Evolutionary conservation across 148 eudicot species (phyloP).

Genomic region (Amaranthus hypochondriacus): DNA sequence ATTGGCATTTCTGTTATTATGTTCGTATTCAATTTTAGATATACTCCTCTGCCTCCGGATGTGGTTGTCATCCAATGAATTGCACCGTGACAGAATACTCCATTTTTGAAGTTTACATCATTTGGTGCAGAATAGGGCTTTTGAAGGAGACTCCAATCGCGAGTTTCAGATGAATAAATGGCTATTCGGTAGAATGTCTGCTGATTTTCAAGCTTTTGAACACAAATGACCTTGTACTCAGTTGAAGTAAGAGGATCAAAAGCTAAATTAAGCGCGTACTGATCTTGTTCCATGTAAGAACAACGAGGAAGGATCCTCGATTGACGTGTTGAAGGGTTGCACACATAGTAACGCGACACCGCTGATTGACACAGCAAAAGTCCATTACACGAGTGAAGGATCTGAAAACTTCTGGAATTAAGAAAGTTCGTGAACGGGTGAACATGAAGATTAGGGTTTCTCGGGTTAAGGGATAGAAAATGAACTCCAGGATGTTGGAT

Average conservation of each 20-base stretch:
- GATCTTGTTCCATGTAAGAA: not conserved
- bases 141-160: constrained; percentile 6
- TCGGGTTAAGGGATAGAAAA: not conserved
- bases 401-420: constrained; percentile 12
- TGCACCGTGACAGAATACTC: constrained; percentile 19
- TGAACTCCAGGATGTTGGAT: not conserved
- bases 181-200: constrained; percentile 4
- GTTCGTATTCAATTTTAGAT: constrained; percentile 8
- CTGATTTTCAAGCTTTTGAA: constrained; percentile 2
- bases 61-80: constrained; percentile 24
- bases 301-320: constrained; percentile 15
- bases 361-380: constrained; percentile 15
- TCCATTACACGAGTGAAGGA: constrained; percentile 23
- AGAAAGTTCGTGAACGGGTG: not conserved
- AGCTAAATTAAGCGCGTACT: constrained; percentile 6
- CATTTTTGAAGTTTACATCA: constrained; percentile 13
- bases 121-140: constrained; percentile 9
- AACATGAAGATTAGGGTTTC: not conserved
- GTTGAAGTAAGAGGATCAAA: constrained; percentile 23
- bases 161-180: constrained; percentile 19
- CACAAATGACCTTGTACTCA: constrained; percentile 20
- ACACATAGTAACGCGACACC: constrained; percentile 2
- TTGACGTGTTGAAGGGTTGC: constrained; percentile 15
- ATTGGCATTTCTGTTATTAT: constrained; percentile 18
- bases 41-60: constrained; percentile 16